phyloP scores from a whole-genome alignment of 805 yeast genomes.

The Ogataea degrootiae region DNA sequence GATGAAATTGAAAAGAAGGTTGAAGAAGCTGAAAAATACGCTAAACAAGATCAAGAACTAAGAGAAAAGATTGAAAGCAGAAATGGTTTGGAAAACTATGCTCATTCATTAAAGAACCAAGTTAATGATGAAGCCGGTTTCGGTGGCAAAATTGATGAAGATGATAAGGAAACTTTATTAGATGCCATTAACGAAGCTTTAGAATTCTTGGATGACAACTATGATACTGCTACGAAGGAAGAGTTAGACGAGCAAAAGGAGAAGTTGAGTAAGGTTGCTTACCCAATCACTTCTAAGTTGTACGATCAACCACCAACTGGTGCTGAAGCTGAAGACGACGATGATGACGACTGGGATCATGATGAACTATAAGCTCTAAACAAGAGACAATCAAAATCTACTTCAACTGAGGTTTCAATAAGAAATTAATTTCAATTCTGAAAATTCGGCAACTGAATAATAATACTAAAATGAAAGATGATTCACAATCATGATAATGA shows the following conservation, averaged over 20 bases:
- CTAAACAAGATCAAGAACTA: slow-evolving; percentile 82
- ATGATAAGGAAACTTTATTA: slow-evolving; percentile 81
- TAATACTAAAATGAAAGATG: too few species aligned
- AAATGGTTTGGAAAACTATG: slow-evolving; percentile 84
- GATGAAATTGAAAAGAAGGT: slow-evolving; percentile 98
- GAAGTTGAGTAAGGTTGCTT: slow-evolving; percentile 72
- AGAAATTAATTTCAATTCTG: too few species aligned
- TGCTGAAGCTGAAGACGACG: slow-evolving; percentile 50
- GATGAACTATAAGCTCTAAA: slow-evolving; percentile 54
- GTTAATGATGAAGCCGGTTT: slow-evolving; percentile 46
- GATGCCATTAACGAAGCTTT: slow-evolving; percentile 86
- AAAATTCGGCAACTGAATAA: too few species aligned
- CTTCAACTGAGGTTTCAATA: too few species aligned
- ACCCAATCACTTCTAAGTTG: slow-evolving; percentile 88
- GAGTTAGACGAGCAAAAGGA: slow-evolving; percentile 92
- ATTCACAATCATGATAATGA: too few species aligned
- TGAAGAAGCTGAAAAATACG: slow-evolving; percentile 92
- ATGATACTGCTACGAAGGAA: slow-evolving; percentile 80
- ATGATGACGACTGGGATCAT: slow-evolving; percentile 56
- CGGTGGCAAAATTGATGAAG: slow-evolving; percentile 79
- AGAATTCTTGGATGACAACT: slow-evolving; percentile 63
- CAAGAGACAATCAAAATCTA: slow-evolving; percentile 27
- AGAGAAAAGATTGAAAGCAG: slow-evolving; percentile 85
- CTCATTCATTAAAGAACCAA: slow-evolving; percentile 74
- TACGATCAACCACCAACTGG: slow-evolving; percentile 48